These are phyloP conservation scores for Biscogniauxia marginata DNA, from an alignment of 2,329 filamentous ascomycete species.

Conservation along the genomic window DNA sequence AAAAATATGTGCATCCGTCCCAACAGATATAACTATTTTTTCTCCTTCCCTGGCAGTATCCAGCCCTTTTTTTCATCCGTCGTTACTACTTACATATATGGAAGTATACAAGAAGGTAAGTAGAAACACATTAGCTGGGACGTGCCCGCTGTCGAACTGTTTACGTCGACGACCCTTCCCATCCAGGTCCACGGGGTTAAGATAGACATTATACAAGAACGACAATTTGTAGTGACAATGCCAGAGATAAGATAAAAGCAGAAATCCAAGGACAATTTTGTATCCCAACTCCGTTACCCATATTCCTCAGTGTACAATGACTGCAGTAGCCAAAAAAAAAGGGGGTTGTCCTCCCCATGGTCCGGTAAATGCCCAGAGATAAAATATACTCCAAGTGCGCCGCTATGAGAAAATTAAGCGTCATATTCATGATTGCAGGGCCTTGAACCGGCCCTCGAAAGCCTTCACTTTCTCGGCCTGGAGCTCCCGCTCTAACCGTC, in stretches of 20 bases:
- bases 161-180: not conserved
- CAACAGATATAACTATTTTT: not conserved
- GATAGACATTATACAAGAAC: not conserved
- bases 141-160: not conserved
- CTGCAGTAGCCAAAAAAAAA: not conserved
- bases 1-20: not conserved
- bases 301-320: not conserved
- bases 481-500: slow-evolving; percentile 66
- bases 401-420: not conserved
- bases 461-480: slow-evolving; percentile 61
- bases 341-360: not conserved
- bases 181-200: not conserved
- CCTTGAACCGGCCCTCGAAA: slow-evolving; percentile 42
- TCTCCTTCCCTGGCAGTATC: not conserved
- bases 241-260: not conserved
- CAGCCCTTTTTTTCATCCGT: not conserved
- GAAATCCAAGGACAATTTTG: not conserved
- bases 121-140: not conserved
- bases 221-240: not conserved
- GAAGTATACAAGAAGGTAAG: not conserved
- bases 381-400: not conserved
- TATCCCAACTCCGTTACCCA: not conserved
- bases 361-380: not conserved
- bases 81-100: not conserved
- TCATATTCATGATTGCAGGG: slow-evolving; percentile 22